Conservation (phyloP, 192 early-diverging fungal species). For the Coemansia sp. region DNA sequence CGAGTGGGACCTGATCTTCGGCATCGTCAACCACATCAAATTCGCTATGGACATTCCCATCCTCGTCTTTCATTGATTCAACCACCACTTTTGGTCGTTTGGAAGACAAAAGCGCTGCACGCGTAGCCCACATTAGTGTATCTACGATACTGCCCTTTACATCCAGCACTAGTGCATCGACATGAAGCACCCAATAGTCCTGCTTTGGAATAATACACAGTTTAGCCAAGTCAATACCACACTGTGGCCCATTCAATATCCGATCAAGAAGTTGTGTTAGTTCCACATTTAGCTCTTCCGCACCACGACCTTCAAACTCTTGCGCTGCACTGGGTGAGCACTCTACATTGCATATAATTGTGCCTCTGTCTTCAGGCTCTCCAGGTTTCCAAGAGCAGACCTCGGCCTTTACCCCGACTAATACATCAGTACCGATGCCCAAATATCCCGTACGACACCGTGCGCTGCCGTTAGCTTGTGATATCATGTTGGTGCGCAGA, state of each 20-base stretch:
- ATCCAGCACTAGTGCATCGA: slow-evolving; percentile 90
- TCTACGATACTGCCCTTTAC: slow-evolving; percentile 87
- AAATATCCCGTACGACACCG: slow-evolving; percentile 60
- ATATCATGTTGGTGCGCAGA: slow-evolving; percentile 84
- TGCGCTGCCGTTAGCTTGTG: slow-evolving; percentile 88
- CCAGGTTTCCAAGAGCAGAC: slow-evolving; percentile 64
- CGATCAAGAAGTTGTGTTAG: slow-evolving; percentile 80
- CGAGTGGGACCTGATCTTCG: slow-evolving; percentile 76
- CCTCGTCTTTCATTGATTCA: slow-evolving; percentile 74
- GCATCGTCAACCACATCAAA: slow-evolving; percentile 91
- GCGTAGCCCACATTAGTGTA: slow-evolving; percentile 77
- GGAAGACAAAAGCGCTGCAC: slow-evolving; percentile 89
- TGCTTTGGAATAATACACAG: slow-evolving; percentile 89
- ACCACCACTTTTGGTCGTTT: slow-evolving; percentile 80
- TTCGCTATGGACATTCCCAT: slow-evolving; percentile 76
- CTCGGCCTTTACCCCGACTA: slow-evolving; percentile 95
- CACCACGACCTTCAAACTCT: slow-evolving; percentile 74
- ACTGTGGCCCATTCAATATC: slow-evolving; percentile 74
- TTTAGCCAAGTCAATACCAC: slow-evolving; percentile 80
- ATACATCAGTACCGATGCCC: slow-evolving; percentile 81
- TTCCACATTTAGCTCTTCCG: slow-evolving; percentile 82
- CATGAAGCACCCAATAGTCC: slow-evolving; percentile 87
- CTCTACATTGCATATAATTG: slow-evolving; percentile 85
- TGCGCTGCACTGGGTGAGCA: slow-evolving; percentile 86
- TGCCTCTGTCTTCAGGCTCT: slow-evolving; percentile 60